phyloP scores from a whole-genome alignment of 2,329 filamentous ascomycete genomes.

The Fusarium armeniacum region DNA sequence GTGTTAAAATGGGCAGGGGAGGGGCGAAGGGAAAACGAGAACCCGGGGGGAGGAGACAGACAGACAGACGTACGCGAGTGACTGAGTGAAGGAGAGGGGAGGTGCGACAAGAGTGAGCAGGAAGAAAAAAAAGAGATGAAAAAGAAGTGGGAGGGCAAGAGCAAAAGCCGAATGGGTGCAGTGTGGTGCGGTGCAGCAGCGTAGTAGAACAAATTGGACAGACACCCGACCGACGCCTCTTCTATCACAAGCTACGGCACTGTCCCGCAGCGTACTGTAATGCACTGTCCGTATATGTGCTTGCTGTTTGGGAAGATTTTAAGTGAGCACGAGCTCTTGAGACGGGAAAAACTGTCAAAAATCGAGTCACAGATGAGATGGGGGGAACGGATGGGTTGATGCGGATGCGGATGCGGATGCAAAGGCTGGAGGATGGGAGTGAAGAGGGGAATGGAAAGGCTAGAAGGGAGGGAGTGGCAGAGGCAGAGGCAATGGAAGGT shows the following conservation, averaged over 20 bases:
- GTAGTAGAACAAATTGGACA: constrained; percentile 21
- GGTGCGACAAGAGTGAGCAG: constrained; percentile 30
- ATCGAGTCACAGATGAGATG: constrained; percentile 7
- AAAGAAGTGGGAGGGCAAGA: constrained; percentile 41
- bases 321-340: constrained; percentile 26
- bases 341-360: constrained; percentile 20
- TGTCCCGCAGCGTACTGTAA: neutral
- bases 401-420: constrained; percentile 6
- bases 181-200: constrained; percentile 20
- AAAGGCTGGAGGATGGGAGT: constrained; percentile 20
- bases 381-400: neutral
- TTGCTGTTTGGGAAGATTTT: constrained; percentile 7
- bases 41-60: constrained; percentile 25
- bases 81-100: constrained; percentile 20
- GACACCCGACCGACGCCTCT: constrained; percentile 30
- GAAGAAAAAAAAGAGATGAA: constrained; percentile 14
- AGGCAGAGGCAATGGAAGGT: neutral
- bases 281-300: constrained; percentile 14
- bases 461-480: constrained; percentile 39
- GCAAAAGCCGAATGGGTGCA: constrained; percentile 34
- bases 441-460: constrained; percentile 25
- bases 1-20: constrained; percentile 35
- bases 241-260: constrained; percentile 19
- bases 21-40: constrained; percentile 50
- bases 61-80: constrained; percentile 15